Percentiles rank a stretch among this genome's conserved stretches.
phyloP scores from a whole-genome alignment of 352 stramenopile species.

The Pythium guiyangense region DNA sequence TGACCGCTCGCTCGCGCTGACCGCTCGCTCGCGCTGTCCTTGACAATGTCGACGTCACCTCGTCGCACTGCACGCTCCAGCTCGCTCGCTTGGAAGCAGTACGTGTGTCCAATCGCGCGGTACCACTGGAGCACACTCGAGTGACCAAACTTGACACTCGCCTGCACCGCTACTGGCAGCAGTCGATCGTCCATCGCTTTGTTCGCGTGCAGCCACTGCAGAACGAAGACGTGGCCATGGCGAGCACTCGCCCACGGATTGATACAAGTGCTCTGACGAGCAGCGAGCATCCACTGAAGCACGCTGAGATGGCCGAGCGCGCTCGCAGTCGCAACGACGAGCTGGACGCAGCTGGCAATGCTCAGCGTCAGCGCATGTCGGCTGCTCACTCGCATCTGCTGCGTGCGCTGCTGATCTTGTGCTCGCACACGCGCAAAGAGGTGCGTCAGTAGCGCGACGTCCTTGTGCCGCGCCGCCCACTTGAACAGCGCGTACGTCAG shows the following conservation, averaged over 20 bases:
- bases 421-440: not conserved
- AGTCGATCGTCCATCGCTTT: not conserved
- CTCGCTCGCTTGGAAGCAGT: not conserved
- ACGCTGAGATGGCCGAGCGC: not conserved
- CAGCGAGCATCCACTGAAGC: not conserved
- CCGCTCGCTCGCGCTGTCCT: slow-evolving; percentile 7
- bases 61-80: not conserved
- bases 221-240: slow-evolving; percentile 1
- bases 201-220: slow-evolving; percentile 3
- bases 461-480: too few species aligned
- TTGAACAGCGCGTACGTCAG: not conserved
- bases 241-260: slow-evolving; percentile 5
- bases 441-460: too few species aligned
- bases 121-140: not conserved
- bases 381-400: too few species aligned
- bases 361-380: too few species aligned
- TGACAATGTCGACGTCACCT: not conserved
- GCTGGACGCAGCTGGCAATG: not conserved
- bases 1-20: too few species aligned
- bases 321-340: slow-evolving; percentile 3
- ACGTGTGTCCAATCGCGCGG: not conserved
- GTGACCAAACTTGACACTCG: slow-evolving; percentile 1
- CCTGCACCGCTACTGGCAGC: not conserved
- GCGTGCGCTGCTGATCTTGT: not conserved
- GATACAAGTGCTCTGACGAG: not conserved